phyloP scores from a whole-genome alignment of 768 basidiomycete genomes.

The Rhodotorula graminis region DNA sequence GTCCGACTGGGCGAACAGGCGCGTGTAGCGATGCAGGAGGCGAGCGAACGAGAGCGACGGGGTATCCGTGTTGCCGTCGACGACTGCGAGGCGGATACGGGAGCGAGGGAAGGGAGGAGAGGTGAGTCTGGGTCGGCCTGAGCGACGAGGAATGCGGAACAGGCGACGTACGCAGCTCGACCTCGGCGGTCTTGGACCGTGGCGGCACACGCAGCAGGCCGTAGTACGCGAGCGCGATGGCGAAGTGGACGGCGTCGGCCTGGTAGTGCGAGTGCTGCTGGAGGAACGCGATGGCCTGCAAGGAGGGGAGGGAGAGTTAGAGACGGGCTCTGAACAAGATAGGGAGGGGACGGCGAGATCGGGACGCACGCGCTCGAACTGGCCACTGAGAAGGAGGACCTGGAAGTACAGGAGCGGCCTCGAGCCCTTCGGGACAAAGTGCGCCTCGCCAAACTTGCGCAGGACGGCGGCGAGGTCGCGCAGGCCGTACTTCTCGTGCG shows the following conservation, averaged over 20 bases:
- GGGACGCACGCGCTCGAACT: conserved; percentile 76
- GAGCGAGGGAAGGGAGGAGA: not conserved
- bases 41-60: conserved; percentile 56
- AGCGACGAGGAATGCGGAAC: not conserved
- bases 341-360: too few relatives aligned
- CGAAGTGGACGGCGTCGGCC: conserved; percentile 89
- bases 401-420: conserved; percentile 53
- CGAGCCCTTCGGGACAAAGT: conserved; percentile 57
- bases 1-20: conserved; percentile 86
- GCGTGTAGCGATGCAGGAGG: conserved; percentile 84
- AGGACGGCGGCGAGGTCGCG: conserved; percentile 46
- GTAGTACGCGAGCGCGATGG: conserved; percentile 85
- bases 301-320: not conserved
- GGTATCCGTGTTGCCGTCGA: conserved; percentile 54
- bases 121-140: too few relatives aligned
- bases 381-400: conserved; percentile 81
- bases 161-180: conserved; percentile 61
- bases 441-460: conserved; percentile 48
- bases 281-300: conserved; percentile 78
- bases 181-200: conserved; percentile 71
- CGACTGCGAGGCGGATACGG: conserved; percentile 50
- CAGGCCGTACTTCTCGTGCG: conserved; percentile 54
- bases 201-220: conserved; percentile 81
- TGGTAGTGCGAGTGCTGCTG: conserved; percentile 83
- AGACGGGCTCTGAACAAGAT: not conserved